A percentile compares a stretch with the other conserved stretches of the same genome.
Evolutionary conservation across 2,329 filamentous ascomycete species (phyloP).

Genomic region (Teratosphaeria pseudoeucalypti): DNA sequence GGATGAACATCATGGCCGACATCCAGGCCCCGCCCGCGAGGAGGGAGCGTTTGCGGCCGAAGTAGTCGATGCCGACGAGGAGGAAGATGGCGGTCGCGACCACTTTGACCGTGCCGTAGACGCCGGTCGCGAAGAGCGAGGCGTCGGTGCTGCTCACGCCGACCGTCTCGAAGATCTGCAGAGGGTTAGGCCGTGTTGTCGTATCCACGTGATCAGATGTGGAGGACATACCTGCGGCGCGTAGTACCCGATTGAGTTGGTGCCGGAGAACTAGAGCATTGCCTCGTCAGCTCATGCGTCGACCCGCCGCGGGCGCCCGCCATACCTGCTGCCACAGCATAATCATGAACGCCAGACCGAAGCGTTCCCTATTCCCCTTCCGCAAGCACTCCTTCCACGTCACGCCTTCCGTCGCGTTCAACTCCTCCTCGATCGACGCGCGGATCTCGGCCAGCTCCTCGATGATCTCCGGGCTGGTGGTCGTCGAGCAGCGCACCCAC

Average conservation of each 20-base stretch:
- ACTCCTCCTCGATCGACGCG: slow-evolving; percentile 33
- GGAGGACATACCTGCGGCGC: slow-evolving; percentile 23
- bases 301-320: slow-evolving; percentile 17
- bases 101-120: slow-evolving; percentile 40
- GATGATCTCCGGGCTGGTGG: slow-evolving; percentile 27
- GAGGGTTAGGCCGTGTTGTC: neutral
- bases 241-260: slow-evolving; percentile 32
- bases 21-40: slow-evolving; percentile 33
- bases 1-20: slow-evolving; percentile 35
- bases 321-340: slow-evolving; percentile 33
- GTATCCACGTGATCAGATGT: neutral
- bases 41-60: slow-evolving; percentile 36
- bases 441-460: slow-evolving; percentile 35
- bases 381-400: slow-evolving; percentile 29
- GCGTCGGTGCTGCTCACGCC: slow-evolving; percentile 30
- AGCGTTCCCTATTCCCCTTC: slow-evolving; percentile 36
- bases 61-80: slow-evolving; percentile 36
- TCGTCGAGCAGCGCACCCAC: slow-evolving; percentile 26
- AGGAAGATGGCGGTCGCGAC: slow-evolving; percentile 33
- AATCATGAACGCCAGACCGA: slow-evolving; percentile 40
- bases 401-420: slow-evolving; percentile 30
- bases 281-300: slow-evolving; percentile 10
- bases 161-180: slow-evolving; percentile 31
- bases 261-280: slow-evolving; percentile 23
- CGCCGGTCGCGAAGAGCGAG: slow-evolving; percentile 35